Conservation (phyloP, 2,329 filamentous ascomycete species). For the Seiridium unicorne region DNA sequence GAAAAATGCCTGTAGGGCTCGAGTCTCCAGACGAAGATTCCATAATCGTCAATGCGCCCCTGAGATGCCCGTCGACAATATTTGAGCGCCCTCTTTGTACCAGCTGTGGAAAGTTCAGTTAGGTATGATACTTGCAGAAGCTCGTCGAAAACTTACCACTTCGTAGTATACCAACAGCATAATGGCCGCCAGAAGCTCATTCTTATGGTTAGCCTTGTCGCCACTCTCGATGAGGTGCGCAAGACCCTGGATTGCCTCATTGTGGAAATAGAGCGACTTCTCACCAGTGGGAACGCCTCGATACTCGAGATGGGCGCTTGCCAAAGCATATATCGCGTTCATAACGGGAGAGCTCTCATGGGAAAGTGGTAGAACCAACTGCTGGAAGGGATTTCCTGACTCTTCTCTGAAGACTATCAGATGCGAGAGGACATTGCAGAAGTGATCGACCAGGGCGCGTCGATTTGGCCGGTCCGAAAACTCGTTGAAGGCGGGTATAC, state of each 20-base stretch:
- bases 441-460: slow-evolving; percentile 58
- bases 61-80: slow-evolving; percentile 60
- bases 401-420: slow-evolving; percentile 66
- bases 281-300: slow-evolving; percentile 51
- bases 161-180: slow-evolving; percentile 64
- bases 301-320: slow-evolving; percentile 80
- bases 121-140: background rate
- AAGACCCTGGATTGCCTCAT: slow-evolving; percentile 56
- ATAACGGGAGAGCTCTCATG: slow-evolving; percentile 60
- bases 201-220: slow-evolving; percentile 42
- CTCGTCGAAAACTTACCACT: slow-evolving; percentile 46
- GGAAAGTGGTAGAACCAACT: slow-evolving; percentile 60
- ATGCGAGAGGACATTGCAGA: slow-evolving; percentile 62
- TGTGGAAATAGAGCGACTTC: slow-evolving; percentile 59
- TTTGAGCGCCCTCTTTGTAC: slow-evolving; percentile 59
- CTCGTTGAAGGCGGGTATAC: slow-evolving; percentile 52
- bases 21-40: slow-evolving; percentile 41
- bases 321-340: slow-evolving; percentile 81
- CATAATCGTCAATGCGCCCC: slow-evolving; percentile 62
- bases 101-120: slow-evolving; percentile 39
- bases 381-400: slow-evolving; percentile 61
- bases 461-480: slow-evolving; percentile 54
- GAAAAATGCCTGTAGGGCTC: slow-evolving; percentile 53
- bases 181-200: slow-evolving; percentile 59
- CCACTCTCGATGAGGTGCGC: slow-evolving; percentile 55